Base-by-base conservation (phyloP, 2,329 filamentous ascomycete species). In the Botrytis deweyae region DNA sequence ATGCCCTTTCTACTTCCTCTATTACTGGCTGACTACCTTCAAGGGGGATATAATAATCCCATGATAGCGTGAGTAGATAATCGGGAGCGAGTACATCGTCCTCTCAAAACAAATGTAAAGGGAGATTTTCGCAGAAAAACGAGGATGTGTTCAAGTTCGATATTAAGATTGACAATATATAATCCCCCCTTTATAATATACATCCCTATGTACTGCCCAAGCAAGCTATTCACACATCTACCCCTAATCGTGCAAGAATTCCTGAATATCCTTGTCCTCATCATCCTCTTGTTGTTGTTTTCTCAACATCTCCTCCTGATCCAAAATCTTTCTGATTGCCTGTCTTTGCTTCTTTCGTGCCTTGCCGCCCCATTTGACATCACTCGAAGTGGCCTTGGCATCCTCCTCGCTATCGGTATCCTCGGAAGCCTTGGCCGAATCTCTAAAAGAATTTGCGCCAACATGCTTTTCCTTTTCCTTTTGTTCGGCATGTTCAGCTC, bases 191-290 rank as follows among this genome's bases (percentile, higher is more conserved):
- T 14, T 40, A 29, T 22, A n/a, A 36, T 25, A 18, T 38, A 68
- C 36, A 68, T 29, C 16, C 10, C 49, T 22, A 9, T 12, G 36
- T 40, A 22, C 25, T 42, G 10, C 36, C 49, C 36, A 44, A 29
- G 36, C 16, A 52, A 25, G 6, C 16, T 6, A 29, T 65, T 33
- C 22, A 36, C n/a, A 20, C 10, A 14, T 42, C 38, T 29, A 36
- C 75, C 75, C 73, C 61, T 83, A 87, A 80, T 89, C 86, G 78
- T 88, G 86, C 81, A 94, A 82, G 78, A 91, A 89, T 82, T 94
- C 90, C 80, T 90, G 88, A 78, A 95, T 91, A 81, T 94, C 91
- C 83, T 92, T 91, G 81, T 93, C 91, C 75, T 91, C 89, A 77
- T 92, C 87, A 74, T 91, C 88, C 78, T 91, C 89, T 78, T 89